Percentiles rank a stretch among this genome's conserved stretches.
These are phyloP conservation scores for Mycocentrospora acerina DNA, from an alignment of 2,329 filamentous ascomycete genomes.

Conservation along the genomic window DNA sequence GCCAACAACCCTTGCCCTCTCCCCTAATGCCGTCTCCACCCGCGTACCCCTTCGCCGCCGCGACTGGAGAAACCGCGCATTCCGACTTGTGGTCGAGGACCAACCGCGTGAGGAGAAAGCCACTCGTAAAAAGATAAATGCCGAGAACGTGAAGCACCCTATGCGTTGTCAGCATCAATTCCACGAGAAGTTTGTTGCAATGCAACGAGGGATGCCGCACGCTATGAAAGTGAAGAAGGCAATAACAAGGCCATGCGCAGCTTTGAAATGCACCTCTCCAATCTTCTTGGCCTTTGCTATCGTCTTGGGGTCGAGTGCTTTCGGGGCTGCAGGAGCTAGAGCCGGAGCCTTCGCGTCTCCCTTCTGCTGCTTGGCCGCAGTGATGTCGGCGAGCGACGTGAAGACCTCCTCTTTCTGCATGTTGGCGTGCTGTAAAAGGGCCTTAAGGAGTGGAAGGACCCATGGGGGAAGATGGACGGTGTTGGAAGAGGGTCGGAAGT, in stretches of 20 bases:
- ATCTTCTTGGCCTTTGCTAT: constrained; percentile 41
- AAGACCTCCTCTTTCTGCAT: constrained; percentile 43
- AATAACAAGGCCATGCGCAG: constrained; percentile 54
- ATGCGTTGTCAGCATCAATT: constrained; percentile 18
- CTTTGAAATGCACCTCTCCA: constrained; percentile 54
- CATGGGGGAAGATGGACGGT: constrained; percentile 14
- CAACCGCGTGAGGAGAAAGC: constrained; percentile 87
- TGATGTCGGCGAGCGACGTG: constrained; percentile 41
- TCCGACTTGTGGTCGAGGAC: constrained; percentile 76
- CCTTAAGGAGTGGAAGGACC: constrained; percentile 22
- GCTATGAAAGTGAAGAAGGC: constrained; percentile 71
- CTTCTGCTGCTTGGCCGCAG: constrained; percentile 38
- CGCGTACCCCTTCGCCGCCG: constrained; percentile 39
- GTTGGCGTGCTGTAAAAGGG: constrained; percentile 10
- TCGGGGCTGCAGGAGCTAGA: constrained; percentile 24
- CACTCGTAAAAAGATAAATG: constrained; percentile 89
- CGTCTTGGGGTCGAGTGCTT: constrained; percentile 22
- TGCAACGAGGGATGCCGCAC: constrained; percentile 31
- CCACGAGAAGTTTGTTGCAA: background rate
- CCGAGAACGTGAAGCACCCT: constrained; percentile 74
- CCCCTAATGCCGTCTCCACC: constrained; percentile 58
- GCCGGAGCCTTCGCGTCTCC: constrained; percentile 33
- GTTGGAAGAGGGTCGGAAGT: constrained; percentile 9
- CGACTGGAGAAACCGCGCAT: constrained; percentile 73
- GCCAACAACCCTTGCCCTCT: constrained; percentile 79